These are phyloP conservation scores for Conticribra weissflogii DNA, from an alignment of 108 stramenopile species.

Conservation along the genomic window DNA sequence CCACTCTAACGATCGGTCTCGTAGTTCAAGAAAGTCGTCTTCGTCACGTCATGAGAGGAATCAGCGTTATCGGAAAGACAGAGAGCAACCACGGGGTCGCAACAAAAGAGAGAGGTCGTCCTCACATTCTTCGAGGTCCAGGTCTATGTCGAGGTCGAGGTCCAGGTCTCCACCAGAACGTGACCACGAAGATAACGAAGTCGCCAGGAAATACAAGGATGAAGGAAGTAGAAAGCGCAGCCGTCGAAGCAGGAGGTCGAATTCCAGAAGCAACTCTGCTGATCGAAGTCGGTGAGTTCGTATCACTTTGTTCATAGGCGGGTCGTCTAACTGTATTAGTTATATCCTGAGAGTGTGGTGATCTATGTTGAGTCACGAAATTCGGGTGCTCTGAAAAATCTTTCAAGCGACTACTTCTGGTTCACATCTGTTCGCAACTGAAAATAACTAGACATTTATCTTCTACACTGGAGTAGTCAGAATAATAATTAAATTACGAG, in stretches of 20 bases:
- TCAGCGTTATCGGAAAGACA: not conserved
- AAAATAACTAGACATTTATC: no score
- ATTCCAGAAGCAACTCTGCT: not conserved
- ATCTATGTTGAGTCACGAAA: no score
- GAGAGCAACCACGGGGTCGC: not conserved
- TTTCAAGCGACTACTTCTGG: no score
- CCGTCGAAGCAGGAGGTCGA: not conserved
- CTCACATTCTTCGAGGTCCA: slow-evolving; percentile 24
- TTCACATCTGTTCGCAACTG: no score
- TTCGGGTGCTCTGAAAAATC: no score
- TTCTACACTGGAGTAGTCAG: no score
- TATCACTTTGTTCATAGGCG: no score
- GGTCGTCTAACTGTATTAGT: no score
- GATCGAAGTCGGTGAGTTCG: not conserved
- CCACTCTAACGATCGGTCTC: slow-evolving; percentile 1
- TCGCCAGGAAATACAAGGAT: not conserved
- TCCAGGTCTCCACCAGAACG: slow-evolving; percentile 16
- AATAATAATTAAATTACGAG: no score
- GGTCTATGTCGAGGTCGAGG: slow-evolving; percentile 10
- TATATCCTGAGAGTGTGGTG: no score
- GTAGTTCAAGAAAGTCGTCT: not conserved
- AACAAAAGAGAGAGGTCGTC: slow-evolving; percentile 26
- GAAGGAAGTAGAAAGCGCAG: not conserved
- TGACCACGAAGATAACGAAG: not conserved
- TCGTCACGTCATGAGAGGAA: slow-evolving; percentile 4